Percentiles rank a stretch among this genome's conserved stretches.
phyloP scores from a whole-genome alignment of 331 rosid genomes.

The Acacia pycnantha region DNA sequence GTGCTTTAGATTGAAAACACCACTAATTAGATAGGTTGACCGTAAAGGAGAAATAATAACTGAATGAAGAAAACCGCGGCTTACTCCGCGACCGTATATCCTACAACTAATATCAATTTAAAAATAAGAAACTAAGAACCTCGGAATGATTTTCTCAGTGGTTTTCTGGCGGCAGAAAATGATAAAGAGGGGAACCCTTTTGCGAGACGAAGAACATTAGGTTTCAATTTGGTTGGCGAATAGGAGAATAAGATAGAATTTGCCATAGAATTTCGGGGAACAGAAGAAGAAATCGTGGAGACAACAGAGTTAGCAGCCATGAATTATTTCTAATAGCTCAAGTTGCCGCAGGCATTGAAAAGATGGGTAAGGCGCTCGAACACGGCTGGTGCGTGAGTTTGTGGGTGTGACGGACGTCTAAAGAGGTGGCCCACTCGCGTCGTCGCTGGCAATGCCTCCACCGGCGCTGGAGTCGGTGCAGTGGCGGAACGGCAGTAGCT shows the following conservation, averaged over 20 bases:
- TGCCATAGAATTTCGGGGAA: conserved; percentile 51
- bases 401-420: conserved; percentile 79
- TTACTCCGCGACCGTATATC: background rate
- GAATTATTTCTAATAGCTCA: background rate
- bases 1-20: background rate
- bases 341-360: background rate
- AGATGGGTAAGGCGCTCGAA: conserved; percentile 67
- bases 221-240: conserved; percentile 38
- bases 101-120: background rate
- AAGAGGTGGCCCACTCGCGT: conserved; percentile 36
- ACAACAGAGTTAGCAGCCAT: conserved; percentile 54
- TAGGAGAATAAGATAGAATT: conserved; percentile 45
- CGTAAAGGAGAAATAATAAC: background rate
- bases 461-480: conserved; percentile 50
- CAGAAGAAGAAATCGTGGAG: conserved; percentile 44
- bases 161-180: conserved; percentile 36
- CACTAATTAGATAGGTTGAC: background rate
- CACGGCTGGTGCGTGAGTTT: conserved; percentile 68
- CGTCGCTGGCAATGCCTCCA: conserved; percentile 34
- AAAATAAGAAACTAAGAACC: conserved; percentile 36
- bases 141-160: conserved; percentile 48
- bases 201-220: conserved; percentile 26
- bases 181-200: conserved; percentile 44
- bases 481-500: conserved; percentile 90
- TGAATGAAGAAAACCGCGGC: background rate